phyloP scores from a whole-genome alignment of 2,329 filamentous ascomycete genomes.

The Blastomyces parvus region DNA sequence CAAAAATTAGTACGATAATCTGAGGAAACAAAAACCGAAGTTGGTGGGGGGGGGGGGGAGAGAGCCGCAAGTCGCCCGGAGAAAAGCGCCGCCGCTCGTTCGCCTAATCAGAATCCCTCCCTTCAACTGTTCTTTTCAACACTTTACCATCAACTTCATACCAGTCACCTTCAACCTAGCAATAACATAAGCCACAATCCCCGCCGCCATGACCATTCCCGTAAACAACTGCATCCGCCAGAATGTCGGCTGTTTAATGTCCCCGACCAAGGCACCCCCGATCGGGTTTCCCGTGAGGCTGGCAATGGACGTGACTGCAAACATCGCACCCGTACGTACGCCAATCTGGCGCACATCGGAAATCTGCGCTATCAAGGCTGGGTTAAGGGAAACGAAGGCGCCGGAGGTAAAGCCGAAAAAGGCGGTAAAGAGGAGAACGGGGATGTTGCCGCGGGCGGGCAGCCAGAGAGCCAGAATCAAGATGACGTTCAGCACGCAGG shows the following conservation, averaged over 20 bases:
- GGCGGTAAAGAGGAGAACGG: slow-evolving; percentile 55
- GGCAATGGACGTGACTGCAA: slow-evolving; percentile 53
- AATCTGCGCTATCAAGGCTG: slow-evolving; percentile 60
- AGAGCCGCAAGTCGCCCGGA: background rate
- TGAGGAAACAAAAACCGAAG: background rate
- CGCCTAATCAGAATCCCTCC: background rate
- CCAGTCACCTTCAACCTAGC: slow-evolving; percentile 31
- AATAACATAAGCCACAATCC: slow-evolving; percentile 32
- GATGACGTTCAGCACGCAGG: slow-evolving; percentile 39
- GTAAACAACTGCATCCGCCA: slow-evolving; percentile 56
- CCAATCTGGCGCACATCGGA: slow-evolving; percentile 61
- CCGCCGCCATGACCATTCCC: slow-evolving; percentile 44
- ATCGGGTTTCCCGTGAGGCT: slow-evolving; percentile 60
- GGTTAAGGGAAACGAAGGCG: slow-evolving; percentile 53
- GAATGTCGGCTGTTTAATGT: slow-evolving; percentile 43
- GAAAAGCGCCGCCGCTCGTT: background rate
- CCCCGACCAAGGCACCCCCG: slow-evolving; percentile 50
- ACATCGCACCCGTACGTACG: slow-evolving; percentile 55
- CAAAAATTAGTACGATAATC: background rate
- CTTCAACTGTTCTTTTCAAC: slow-evolving; percentile 13
- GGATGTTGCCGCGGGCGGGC: slow-evolving; percentile 43
- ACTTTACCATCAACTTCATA: slow-evolving; percentile 20
- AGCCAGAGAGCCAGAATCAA: slow-evolving; percentile 49
- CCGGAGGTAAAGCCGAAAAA: slow-evolving; percentile 63
- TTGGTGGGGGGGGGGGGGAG: background rate